A percentile compares a stretch with the other conserved stretches of the same genome.
Evolutionary conservation across 1,284 basidiomycete species (phyloP).

Genomic region (Papiliotrema flavescens): DNA sequence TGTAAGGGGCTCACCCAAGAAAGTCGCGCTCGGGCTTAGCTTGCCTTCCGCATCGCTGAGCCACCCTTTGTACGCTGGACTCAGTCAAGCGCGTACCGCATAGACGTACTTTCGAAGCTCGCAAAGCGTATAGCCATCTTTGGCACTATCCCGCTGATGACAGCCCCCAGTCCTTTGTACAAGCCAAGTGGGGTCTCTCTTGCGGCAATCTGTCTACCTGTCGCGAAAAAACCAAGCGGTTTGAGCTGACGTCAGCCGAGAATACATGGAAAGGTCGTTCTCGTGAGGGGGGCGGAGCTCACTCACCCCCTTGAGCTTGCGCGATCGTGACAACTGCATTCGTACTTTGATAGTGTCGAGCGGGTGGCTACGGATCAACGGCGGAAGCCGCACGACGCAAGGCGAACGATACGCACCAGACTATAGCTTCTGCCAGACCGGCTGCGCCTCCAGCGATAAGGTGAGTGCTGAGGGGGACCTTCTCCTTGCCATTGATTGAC

Average conservation of each 20-base stretch:
- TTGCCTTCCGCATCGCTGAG: constrained; percentile 54
- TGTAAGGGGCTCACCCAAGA: constrained; percentile 55
- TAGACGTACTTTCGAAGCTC: constrained; percentile 70
- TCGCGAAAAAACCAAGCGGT: constrained; percentile 88
- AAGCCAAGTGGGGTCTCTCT: constrained; percentile 92
- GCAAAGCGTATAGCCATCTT: constrained; percentile 99
- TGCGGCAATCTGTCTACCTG: constrained; percentile 80
- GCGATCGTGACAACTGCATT: constrained; percentile 89
- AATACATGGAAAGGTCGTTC: not conserved
- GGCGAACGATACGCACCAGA: constrained; percentile 51
- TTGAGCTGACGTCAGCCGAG: constrained; percentile 61
- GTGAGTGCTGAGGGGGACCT: constrained; percentile 72
- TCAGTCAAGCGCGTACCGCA: not conserved
- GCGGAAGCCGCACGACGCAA: not conserved
- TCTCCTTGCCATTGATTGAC: constrained; percentile 21
- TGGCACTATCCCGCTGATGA: constrained; percentile 93
- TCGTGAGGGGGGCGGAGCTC: not conserved
- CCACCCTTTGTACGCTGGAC: constrained; percentile 70
- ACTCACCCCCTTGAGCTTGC: constrained; percentile 71
- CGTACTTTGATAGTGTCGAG: constrained; percentile 98
- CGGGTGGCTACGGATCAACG: constrained; percentile 48
- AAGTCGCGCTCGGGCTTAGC: constrained; percentile 32
- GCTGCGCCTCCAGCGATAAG: constrained; percentile 87
- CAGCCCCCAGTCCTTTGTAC: constrained; percentile 98
- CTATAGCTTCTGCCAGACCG: constrained; percentile 79